phyloP scores from a whole-genome alignment of 305 asterid genomes.

The Fraxinus ornus region DNA sequence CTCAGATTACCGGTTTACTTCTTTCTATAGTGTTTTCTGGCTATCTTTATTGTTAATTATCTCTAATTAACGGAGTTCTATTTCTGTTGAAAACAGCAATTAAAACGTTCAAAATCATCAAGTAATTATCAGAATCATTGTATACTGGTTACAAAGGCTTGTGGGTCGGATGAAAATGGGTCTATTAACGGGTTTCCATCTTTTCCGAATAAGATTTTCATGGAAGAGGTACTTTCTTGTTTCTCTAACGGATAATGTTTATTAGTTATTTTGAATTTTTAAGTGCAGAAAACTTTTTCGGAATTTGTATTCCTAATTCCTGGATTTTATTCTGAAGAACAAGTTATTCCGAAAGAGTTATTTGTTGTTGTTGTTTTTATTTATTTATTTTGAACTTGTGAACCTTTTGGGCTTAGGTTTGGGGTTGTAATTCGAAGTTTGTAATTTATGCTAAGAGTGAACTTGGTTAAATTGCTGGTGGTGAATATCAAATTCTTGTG shows the following conservation, averaged over 20 bases:
- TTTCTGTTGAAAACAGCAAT: slow-evolving; percentile 37
- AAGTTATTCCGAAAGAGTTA: not conserved
- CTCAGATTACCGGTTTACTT: slow-evolving; percentile 43
- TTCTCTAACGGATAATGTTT: not conserved
- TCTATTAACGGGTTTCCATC: slow-evolving; percentile 43
- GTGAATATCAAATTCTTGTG: not conserved
- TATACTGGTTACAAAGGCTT: slow-evolving; percentile 39
- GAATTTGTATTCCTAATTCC: not conserved
- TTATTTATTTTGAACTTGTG: not conserved
- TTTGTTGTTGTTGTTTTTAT: no score
- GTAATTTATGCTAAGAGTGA: not conserved
- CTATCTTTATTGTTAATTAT: not conserved
- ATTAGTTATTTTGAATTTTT: not conserved
- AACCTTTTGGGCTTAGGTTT: slow-evolving; percentile 16
- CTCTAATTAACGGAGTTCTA: slow-evolving; percentile 3
- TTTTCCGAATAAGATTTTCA: slow-evolving; percentile 53
- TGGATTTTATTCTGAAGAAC: not conserved
- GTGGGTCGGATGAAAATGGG: slow-evolving; percentile 51
- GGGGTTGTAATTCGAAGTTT: not conserved
- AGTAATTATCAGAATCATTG: slow-evolving; percentile 31
- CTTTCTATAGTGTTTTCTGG: not conserved
- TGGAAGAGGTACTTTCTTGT: slow-evolving; percentile 65
- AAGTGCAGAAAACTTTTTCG: not conserved
- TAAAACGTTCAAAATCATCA: slow-evolving; percentile 41
- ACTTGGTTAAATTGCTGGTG: not conserved